A percentile compares a stretch with the other conserved stretches of the same genome.
These are phyloP conservation scores for Ogataea naganishii DNA, from an alignment of 805 yeast species.

Conservation along the genomic window DNA sequence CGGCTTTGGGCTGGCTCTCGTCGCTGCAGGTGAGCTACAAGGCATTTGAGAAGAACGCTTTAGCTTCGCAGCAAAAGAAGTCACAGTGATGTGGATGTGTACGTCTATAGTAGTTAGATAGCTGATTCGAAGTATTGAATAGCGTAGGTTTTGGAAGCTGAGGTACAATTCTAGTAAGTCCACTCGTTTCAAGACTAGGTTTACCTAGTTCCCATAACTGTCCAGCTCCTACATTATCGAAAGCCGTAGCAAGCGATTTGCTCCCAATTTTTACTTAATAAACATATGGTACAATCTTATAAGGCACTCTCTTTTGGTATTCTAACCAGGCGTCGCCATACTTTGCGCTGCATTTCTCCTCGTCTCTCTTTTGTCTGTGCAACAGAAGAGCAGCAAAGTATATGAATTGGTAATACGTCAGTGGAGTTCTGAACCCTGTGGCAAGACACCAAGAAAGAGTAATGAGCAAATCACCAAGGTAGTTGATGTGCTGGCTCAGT, in stretches of 20 bases:
- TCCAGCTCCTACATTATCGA: too few species aligned
- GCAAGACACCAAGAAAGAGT: conserved; percentile 90
- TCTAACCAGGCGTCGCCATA: conserved; percentile 83
- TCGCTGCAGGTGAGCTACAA: conserved; percentile 71
- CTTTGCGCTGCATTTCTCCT: conserved; percentile 78
- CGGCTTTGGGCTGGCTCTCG: conserved; percentile 65
- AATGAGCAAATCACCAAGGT: conserved; percentile 91
- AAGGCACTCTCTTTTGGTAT: conserved; percentile 77
- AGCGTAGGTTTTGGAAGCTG: too few species aligned
- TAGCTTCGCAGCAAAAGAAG: too few species aligned
- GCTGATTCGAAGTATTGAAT: too few species aligned
- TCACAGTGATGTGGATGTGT: too few species aligned
- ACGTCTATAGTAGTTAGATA: too few species aligned
- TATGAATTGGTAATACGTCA: conserved; percentile 80
- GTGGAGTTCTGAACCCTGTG: conserved; percentile 70
- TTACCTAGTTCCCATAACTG: too few species aligned
- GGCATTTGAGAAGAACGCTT: conserved; percentile 76
- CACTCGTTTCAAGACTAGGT: too few species aligned
- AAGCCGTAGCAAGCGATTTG: background rate
- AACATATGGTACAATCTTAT: conserved; percentile 81
- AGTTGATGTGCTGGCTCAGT: conserved; percentile 83
- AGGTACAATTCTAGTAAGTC: too few species aligned
- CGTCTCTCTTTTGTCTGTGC: conserved; percentile 90
- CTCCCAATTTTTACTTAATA: conserved; percentile 37
- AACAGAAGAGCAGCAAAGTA: conserved; percentile 77